Conservation (phyloP, 148 eudicot genomes). For the Pharnaceum exiguum region DNA sequence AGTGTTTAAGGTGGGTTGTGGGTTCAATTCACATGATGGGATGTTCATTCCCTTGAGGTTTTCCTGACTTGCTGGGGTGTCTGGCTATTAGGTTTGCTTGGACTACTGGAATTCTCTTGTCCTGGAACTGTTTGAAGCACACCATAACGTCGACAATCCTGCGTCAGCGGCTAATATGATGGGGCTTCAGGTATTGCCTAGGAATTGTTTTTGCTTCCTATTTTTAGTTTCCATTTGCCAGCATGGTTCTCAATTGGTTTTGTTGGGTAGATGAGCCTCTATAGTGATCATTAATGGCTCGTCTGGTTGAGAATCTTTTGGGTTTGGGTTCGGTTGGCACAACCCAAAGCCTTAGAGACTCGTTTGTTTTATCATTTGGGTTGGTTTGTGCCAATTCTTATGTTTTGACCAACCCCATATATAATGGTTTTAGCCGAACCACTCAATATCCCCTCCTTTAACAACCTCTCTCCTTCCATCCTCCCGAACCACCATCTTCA, state of each 20-base stretch:
- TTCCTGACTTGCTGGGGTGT: background rate
- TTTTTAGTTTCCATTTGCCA: background rate
- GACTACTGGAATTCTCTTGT: slow-evolving; percentile 96
- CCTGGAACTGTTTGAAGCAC: slow-evolving; percentile 75
- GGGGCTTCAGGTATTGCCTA: slow-evolving; percentile 66
- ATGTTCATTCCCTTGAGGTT: background rate
- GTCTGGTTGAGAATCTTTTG: too few relatives aligned
- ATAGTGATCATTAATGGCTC: background rate
- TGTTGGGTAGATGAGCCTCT: background rate
- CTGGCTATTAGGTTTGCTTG: slow-evolving; percentile 74
- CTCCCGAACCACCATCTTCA: too few relatives aligned
- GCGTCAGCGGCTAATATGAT: slow-evolving; percentile 70
- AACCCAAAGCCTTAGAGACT: too few relatives aligned
- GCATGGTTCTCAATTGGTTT: too few relatives aligned
- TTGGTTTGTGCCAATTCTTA: too few relatives aligned
- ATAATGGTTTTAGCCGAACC: too few relatives aligned
- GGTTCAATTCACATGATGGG: background rate
- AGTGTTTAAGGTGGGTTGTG: slow-evolving; percentile 75
- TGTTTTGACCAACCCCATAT: too few relatives aligned
- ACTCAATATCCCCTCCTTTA: too few relatives aligned
- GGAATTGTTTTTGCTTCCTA: background rate
- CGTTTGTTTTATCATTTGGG: too few relatives aligned
- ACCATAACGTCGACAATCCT: slow-evolving; percentile 72
- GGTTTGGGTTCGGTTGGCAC: too few relatives aligned
- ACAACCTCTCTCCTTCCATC: too few relatives aligned